These are phyloP conservation scores for Cladosporium sp. DNA, from an alignment of 2,329 filamentous ascomycete genomes.

Conservation along the genomic window DNA sequence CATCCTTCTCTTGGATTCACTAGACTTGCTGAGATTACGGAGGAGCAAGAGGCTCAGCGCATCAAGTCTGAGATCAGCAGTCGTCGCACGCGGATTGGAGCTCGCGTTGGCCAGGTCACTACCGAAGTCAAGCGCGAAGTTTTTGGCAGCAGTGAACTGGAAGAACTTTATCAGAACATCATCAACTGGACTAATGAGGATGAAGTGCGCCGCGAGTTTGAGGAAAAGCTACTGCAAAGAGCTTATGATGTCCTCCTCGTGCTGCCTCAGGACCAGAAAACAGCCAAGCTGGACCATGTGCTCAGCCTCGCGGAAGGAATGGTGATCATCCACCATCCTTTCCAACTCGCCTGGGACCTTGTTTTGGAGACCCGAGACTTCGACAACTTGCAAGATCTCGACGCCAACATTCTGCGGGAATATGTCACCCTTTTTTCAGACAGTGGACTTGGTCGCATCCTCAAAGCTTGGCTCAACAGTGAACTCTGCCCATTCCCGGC, in stretches of 20 bases:
- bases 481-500: slow-evolving; percentile 79
- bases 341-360: slow-evolving; percentile 84
- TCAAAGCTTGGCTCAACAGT: slow-evolving; percentile 77
- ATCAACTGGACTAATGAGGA: slow-evolving; percentile 91
- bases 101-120: slow-evolving; percentile 76
- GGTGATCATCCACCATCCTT: slow-evolving; percentile 93
- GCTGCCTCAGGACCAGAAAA: slow-evolving; percentile 63
- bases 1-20: slow-evolving; percentile 77
- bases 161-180: slow-evolving; percentile 71
- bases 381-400: slow-evolving; percentile 69
- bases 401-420: slow-evolving; percentile 69
- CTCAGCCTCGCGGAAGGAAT: slow-evolving; percentile 78
- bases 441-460: slow-evolving; percentile 72
- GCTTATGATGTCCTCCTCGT: slow-evolving; percentile 73
- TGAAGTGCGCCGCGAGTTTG: slow-evolving; percentile 73
- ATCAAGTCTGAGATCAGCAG: slow-evolving; percentile 90
- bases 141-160: slow-evolving; percentile 68
- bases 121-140: slow-evolving; percentile 84
- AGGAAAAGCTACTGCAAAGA: slow-evolving; percentile 82
- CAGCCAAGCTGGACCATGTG: slow-evolving; percentile 65
- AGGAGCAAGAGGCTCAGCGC: slow-evolving; percentile 78
- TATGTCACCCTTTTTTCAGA: slow-evolving; percentile 83
- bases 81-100: slow-evolving; percentile 79
- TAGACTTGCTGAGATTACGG: slow-evolving; percentile 75
- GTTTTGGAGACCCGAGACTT: slow-evolving; percentile 83